Percentiles rank a stretch among this genome's conserved stretches.
Evolutionary conservation across 2,329 filamentous ascomycete genomes (phyloP).

Genomic region (Colletotrichum aenigma): DNA sequence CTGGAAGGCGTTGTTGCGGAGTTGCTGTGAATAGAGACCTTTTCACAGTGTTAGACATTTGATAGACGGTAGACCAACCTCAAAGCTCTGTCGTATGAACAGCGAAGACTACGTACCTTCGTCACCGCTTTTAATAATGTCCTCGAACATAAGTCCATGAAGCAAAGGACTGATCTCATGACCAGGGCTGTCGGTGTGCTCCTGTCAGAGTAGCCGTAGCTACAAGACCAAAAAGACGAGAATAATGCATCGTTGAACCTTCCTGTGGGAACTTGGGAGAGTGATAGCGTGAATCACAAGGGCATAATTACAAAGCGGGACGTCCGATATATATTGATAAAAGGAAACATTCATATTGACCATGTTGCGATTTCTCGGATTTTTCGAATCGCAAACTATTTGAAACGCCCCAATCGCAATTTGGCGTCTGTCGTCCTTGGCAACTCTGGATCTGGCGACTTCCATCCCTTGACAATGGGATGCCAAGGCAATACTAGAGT

Average conservation of each 20-base stretch:
- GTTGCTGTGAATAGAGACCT: background rate
- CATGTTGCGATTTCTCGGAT: background rate
- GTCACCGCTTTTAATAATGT: background rate
- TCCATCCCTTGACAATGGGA: rapidly evolving
- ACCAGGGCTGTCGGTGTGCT: background rate
- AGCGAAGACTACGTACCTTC: background rate
- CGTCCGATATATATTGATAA: rapidly evolving
- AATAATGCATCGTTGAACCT: background rate
- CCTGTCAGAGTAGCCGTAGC: background rate
- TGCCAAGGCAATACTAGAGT: rapidly evolving
- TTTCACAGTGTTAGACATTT: background rate
- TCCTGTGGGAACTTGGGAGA: background rate
- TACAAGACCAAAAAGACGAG: background rate
- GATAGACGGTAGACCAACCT: no score
- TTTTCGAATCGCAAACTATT: rapidly evolving
- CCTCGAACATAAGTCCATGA: background rate
- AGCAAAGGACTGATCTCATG: background rate
- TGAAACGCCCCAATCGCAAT: background rate
- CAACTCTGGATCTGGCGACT: background rate
- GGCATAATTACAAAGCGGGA: no score
- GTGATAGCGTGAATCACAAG: rapidly evolving
- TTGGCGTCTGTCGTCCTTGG: background rate
- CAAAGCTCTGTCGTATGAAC: background rate
- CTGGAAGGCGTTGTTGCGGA: background rate
- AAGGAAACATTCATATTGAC: rapidly evolving